Conservation (phyloP, 1,139 yeast species). For the Magnusiomyces tetraspermus region DNA sequence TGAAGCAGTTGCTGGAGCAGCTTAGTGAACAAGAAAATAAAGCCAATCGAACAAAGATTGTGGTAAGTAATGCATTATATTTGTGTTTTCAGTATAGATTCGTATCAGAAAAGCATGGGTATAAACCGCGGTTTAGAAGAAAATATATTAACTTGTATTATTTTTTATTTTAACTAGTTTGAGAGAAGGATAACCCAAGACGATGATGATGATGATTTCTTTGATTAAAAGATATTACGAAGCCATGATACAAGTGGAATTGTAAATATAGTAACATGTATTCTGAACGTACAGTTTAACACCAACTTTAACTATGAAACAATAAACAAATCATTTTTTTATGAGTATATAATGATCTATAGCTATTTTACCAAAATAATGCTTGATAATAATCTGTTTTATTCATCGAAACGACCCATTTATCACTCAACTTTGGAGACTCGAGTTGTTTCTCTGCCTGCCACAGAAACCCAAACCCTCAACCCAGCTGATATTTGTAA, state of each 20-base stretch:
- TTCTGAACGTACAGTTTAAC: neutral
- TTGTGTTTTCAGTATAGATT: neutral
- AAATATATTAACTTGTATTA: neutral
- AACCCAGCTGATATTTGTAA: neutral
- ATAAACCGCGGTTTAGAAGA: too few species aligned
- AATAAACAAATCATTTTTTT: too few species aligned
- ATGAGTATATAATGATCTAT: too few species aligned
- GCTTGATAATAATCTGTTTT: too few species aligned
- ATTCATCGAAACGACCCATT: too few species aligned
- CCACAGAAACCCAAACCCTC: neutral
- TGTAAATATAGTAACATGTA: too few species aligned
- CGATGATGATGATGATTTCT: slow-evolving; percentile 14
- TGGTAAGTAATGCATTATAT: slow-evolving; percentile 18
- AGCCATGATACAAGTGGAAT: too few species aligned
- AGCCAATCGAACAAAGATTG: slow-evolving; percentile 52
- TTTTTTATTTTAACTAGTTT: slow-evolving; percentile 7
- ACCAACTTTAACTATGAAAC: neutral
- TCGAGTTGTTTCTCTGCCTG: neutral
- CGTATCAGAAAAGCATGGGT: neutral
- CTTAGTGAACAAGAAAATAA: slow-evolving; percentile 69
- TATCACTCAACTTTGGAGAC: neutral
- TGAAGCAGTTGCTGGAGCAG: slow-evolving; percentile 75
- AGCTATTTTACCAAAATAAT: too few species aligned
- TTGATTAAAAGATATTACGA: slow-evolving; percentile 7
- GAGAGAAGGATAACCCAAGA: slow-evolving; percentile 11